Evolutionary conservation across 2,329 filamentous ascomycete genomes (phyloP).

Genomic region (Spiromastix sp.): DNA sequence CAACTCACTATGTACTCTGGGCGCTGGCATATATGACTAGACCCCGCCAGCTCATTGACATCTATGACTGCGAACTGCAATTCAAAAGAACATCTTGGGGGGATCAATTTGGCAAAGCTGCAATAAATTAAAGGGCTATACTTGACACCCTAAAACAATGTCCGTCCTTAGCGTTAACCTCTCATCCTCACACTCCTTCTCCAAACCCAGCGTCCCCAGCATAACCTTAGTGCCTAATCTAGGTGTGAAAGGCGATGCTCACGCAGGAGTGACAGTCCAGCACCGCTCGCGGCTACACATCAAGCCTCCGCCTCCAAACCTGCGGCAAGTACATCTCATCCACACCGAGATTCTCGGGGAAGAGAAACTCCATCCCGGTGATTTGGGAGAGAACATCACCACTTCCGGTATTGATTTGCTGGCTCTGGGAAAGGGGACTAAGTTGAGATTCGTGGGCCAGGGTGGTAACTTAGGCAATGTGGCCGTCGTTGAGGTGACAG

Average conservation of each 20-base stretch:
- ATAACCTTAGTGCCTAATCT: slow-evolving; percentile 15
- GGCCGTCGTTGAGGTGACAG: slow-evolving; percentile 12
- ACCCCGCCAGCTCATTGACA: too few species aligned
- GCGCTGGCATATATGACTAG: too few species aligned
- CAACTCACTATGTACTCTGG: too few species aligned
- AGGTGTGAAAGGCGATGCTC: slow-evolving; percentile 18
- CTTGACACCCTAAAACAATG: too few species aligned
- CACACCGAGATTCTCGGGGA: slow-evolving; percentile 14
- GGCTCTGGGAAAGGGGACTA: slow-evolving; percentile 12
- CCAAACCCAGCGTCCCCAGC: slow-evolving; percentile 12
- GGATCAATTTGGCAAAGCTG: neutral
- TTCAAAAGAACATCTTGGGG: too few species aligned
- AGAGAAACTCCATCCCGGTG: slow-evolving; percentile 9
- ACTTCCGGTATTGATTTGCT: slow-evolving; percentile 13
- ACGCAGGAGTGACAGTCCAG: slow-evolving; percentile 16
- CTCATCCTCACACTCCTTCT: slow-evolving; percentile 16
- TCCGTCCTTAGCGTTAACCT: slow-evolving; percentile 13
- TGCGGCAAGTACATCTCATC: slow-evolving; percentile 21
- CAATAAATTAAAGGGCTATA: neutral
- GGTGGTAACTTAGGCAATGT: neutral
- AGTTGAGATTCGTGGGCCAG: slow-evolving; percentile 12
- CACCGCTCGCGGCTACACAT: slow-evolving; percentile 14
- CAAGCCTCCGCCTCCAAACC: slow-evolving; percentile 14
- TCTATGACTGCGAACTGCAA: too few species aligned
- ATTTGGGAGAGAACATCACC: slow-evolving; percentile 19